Conservation (phyloP, 2,329 filamentous ascomycete species). For the Hirsutella thompsonii region DNA sequence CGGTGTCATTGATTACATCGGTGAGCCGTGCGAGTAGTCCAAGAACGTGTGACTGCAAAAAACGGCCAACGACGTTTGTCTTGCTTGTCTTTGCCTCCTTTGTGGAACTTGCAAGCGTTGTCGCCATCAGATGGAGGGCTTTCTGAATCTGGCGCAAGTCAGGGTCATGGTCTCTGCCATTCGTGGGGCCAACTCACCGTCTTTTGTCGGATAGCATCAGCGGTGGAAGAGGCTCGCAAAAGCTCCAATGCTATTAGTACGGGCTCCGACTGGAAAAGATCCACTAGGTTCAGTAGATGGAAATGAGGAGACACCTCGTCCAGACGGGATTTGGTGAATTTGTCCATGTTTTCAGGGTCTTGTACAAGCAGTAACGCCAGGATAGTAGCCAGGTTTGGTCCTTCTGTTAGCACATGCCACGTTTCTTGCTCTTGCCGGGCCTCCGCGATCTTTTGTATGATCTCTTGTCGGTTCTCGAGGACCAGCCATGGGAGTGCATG, state of each 20-base stretch:
- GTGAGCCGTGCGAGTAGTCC: slow-evolving; percentile 78
- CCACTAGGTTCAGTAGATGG: slow-evolving; percentile 48
- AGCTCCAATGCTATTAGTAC: slow-evolving; percentile 68
- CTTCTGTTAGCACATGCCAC: slow-evolving; percentile 40
- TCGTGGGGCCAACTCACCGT: slow-evolving; percentile 33
- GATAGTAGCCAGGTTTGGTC: slow-evolving; percentile 42
- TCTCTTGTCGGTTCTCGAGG: slow-evolving; percentile 60
- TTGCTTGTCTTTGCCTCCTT: slow-evolving; percentile 34
- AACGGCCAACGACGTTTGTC: slow-evolving; percentile 51
- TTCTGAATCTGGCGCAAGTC: slow-evolving; percentile 27
- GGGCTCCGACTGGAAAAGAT: slow-evolving; percentile 62
- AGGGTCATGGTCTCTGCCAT: slow-evolving; percentile 7
- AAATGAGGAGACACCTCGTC: slow-evolving; percentile 59
- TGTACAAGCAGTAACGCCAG: slow-evolving; percentile 47
- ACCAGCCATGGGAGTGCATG: slow-evolving; percentile 82
- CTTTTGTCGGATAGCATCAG: slow-evolving; percentile 38
- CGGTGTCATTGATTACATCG: slow-evolving; percentile 59
- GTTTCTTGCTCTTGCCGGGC: slow-evolving; percentile 59
- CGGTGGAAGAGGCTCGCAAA: slow-evolving; percentile 66
- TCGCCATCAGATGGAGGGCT: slow-evolving; percentile 33
- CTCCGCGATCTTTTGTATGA: slow-evolving; percentile 70
- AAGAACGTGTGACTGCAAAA: slow-evolving; percentile 72
- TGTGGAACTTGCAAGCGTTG: slow-evolving; percentile 23
- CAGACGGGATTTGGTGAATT: slow-evolving; percentile 55
- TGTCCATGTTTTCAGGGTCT: slow-evolving; percentile 43